Evolutionary conservation across 2,329 filamentous ascomycete species (phyloP).

Genomic region (Sporothrix variecibatus): DNA sequence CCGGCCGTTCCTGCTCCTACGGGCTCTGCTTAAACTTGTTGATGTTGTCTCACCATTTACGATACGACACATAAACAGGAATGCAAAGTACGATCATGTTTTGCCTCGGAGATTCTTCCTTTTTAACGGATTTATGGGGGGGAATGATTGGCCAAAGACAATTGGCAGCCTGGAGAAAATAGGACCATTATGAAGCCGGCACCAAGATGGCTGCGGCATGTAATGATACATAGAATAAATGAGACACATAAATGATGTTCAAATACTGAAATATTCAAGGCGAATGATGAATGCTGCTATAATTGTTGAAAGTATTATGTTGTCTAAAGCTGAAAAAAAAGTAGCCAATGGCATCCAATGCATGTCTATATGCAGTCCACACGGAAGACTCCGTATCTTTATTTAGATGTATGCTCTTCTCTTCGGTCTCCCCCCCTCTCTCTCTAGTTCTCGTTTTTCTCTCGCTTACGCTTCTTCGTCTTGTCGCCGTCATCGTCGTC

Average conservation of each 20-base stretch:
- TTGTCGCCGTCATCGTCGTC: background rate
- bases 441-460: background rate
- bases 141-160: no score
- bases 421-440: background rate
- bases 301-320: conserved; percentile 15
- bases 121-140: background rate
- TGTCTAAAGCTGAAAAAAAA: conserved; percentile 3
- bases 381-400: background rate
- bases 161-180: background rate
- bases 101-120: background rate
- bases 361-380: conserved; percentile 17
- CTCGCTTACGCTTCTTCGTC: background rate
- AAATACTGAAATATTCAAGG: background rate
- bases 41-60: no score
- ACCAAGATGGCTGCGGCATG: background rate
- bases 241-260: conserved; percentile 1
- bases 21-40: background rate
- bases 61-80: background rate
- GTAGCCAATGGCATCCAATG: background rate
- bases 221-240: background rate
- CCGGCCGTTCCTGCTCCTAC: background rate
- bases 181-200: background rate
- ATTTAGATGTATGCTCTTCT: background rate
- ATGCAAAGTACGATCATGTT: background rate
- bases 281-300: background rate